Base-by-base conservation (phyloP, 2,329 filamentous ascomycete genomes). In the Nemania serpens region DNA sequence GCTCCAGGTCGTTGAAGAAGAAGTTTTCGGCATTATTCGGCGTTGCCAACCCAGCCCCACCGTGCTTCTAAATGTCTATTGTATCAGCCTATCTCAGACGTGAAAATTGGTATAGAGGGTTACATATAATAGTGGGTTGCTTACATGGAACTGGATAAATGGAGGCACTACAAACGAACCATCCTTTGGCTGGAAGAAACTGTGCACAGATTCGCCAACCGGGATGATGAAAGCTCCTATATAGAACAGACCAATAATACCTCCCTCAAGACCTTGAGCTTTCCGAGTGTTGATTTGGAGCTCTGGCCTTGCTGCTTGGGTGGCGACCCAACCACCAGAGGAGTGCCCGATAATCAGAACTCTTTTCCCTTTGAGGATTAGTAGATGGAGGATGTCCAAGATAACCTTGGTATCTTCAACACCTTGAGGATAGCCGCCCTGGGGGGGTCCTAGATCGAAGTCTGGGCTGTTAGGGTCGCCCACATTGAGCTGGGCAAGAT, bases 331-430 rank as follows among this genome's bases (percentile, higher is more conserved):
- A n/a, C 73, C 72, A 2, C 74, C 73, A 3, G 71, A 68, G 2
- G 74, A 76, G 50, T 76, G 73, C 11, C 55, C 74, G 12, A 74
- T 36, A 0, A 76, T 33, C 1, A 76, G 51, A 7, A 76, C 71
- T 3, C 53, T 62, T 46, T 73, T 75, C 0, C 66, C 65, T n/a
- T 68, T 54, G 13, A 39, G 11, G 5, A 64, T 41, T 54, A 68
- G 34, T 0, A 57, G 58, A 2, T 33, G 5, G 0, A 70, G 33
- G 11, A 66, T 34, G 4, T 34, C 46, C 10, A 68, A 34, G 13
- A 68, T 46, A 2, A 20, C 55, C 3, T 52, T 45, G 2, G 34
- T 22, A 18, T 70, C 66, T 25, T 66, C 65, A 2, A 64, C 43
- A 9, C 69, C 66, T 20, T 68, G 65, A 1, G 73, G 73, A 45